Evolutionary conservation across 108 stramenopile species (phyloP), one percentile per base, ranked within the genome.

Genomic region (Cylindrotheca fusiformis): DNA sequence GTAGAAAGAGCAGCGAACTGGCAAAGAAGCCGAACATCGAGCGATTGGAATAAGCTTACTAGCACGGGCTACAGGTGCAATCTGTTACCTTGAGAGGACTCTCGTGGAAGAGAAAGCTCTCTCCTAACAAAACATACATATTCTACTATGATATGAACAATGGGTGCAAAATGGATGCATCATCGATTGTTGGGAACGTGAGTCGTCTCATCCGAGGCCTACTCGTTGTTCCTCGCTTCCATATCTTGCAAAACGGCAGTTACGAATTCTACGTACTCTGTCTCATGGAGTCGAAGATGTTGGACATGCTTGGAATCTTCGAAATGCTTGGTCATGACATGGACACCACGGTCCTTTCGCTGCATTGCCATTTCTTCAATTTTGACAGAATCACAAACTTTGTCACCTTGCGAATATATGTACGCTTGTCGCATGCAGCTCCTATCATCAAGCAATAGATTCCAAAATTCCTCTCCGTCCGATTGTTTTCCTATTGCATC

Each of bases 251-350:
- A 41, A 10, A 14, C 14, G 6, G 36, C 14, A 6, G 6, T 41
- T 6, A 56, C 18, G 4, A 56, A 56, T 8, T 22, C 4, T 28
- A 24, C 22, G 27, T 56, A 56, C 25, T 56, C 55, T 56, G 24
- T 12, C 17, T 28, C 18, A 24, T 56, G 55, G 5, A 8, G 5
- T 29, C 22, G 22, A 5, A 56, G 22, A 24, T 56, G 55, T 27
- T 56, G 55, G 14, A 56, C 55, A 31, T 56, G 55, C 22, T 5
- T 10, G 6, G 25, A 28, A n/a, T 56, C 25, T 28, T 56, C 55
- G n/a, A 56, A 56, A n/a, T 29, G 26, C 30, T 56, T 56, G 12
- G 29, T 6, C 12, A 27, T 8, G 29, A 56, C 55, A 10, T 56
- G 4, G 24, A 5, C 55, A 5, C 55, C 30, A 5, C 4, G 12